Evolutionary conservation across 257 asterid genomes (phyloP).

Genomic region (Gentiana straminea): DNA sequence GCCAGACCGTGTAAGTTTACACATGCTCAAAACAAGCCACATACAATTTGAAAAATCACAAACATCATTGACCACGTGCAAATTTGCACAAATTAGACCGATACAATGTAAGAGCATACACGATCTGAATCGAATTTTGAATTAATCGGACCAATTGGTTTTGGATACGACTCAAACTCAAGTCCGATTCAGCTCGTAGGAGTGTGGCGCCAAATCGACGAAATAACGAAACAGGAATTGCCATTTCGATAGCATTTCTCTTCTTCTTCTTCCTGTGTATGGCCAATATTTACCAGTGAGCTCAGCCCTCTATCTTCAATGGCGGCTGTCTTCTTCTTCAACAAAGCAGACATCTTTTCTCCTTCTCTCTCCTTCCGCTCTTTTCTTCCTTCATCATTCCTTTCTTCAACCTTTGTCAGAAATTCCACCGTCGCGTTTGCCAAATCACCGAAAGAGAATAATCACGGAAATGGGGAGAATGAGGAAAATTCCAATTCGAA

Average conservation of each 20-base stretch:
- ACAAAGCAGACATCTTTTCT: conserved; percentile 13
- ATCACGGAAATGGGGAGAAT: conserved; percentile 13
- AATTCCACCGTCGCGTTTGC: conserved; percentile 11
- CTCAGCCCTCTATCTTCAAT: background rate
- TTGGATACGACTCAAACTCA: too few relatives aligned
- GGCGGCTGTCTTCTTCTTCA: conserved; percentile 20
- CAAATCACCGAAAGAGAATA: conserved; percentile 8
- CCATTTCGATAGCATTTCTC: background rate
- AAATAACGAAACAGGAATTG: background rate
- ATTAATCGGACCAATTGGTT: too few relatives aligned
- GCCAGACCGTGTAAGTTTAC: too few relatives aligned
- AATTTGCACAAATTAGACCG: too few relatives aligned
- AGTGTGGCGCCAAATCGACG: conserved; percentile 16
- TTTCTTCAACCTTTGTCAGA: conserved; percentile 14
- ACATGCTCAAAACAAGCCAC: too few relatives aligned
- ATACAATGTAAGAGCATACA: too few relatives aligned
- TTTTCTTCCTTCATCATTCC: conserved; percentile 19
- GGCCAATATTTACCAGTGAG: conserved; percentile 22
- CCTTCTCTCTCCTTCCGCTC: conserved; percentile 41
- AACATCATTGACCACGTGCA: too few relatives aligned
- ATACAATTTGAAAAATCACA: too few relatives aligned
- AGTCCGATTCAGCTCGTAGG: too few relatives aligned
- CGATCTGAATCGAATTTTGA: too few relatives aligned
- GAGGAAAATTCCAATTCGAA: conserved; percentile 17
- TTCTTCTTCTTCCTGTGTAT: conserved; percentile 1